phyloP scores from a whole-genome alignment of 768 basidiomycete genomes.

The Tylopilus felleus region DNA sequence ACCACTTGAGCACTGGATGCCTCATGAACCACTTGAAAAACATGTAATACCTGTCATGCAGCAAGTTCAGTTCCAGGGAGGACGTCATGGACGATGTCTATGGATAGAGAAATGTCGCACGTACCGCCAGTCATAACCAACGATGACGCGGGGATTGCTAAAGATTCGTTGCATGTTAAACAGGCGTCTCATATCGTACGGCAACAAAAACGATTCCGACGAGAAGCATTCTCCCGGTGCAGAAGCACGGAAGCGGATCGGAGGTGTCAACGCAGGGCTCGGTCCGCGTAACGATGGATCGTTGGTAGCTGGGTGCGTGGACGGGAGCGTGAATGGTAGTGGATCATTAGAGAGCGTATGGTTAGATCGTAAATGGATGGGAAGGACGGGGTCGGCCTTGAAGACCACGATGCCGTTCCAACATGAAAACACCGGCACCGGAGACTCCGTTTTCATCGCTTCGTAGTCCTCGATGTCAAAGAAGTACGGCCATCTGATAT shows the following conservation, averaged over 20 bases:
- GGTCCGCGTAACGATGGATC: constrained; percentile 14
- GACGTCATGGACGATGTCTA: too few relatives aligned
- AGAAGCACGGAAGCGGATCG: constrained; percentile 18
- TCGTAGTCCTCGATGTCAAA: constrained; percentile 36
- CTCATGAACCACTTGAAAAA: constrained; percentile 38
- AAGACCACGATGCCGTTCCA: constrained; percentile 47
- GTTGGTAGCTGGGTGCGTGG: constrained; percentile 12
- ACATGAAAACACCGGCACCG: constrained; percentile 44
- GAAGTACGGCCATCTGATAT: constrained; percentile 39
- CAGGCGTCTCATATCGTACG: constrained; percentile 41
- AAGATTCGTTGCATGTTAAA: constrained; percentile 37
- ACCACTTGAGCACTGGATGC: constrained; percentile 40
- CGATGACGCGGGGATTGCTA: constrained; percentile 39
- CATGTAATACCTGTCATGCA: constrained; percentile 21
- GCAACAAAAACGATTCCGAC: constrained; percentile 40
- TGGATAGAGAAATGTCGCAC: background rate
- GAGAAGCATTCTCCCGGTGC: constrained; percentile 18
- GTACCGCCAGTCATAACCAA: constrained; percentile 36
- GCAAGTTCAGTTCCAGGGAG: constrained; percentile 3
- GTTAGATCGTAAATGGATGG: constrained; percentile 37
- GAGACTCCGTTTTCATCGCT: constrained; percentile 36
- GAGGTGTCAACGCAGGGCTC: constrained; percentile 21
- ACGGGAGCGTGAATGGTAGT: constrained; percentile 18
- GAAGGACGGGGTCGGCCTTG: constrained; percentile 39
- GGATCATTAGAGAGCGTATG: constrained; percentile 34